Conservation (phyloP, 768 basidiomycete species). For the Infundibulicybe gibba region DNA sequence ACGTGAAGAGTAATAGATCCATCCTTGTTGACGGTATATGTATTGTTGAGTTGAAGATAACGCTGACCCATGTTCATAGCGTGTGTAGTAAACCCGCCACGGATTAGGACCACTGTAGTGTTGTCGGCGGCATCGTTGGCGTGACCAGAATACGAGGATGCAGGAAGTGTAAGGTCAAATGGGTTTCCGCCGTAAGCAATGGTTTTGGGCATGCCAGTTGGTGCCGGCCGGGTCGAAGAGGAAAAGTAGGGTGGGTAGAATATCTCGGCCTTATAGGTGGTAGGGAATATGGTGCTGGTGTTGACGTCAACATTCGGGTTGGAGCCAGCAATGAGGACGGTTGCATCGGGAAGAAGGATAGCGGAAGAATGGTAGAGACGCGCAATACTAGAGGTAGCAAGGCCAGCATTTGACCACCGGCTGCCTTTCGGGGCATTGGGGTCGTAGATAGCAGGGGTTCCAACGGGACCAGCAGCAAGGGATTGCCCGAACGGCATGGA, state of each 20-base stretch:
- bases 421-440: slow-evolving; percentile 56
- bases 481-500: slow-evolving; percentile 61
- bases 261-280: slow-evolving; percentile 77
- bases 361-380: slow-evolving; percentile 83
- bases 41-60: slow-evolving; percentile 64
- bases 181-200: slow-evolving; percentile 80
- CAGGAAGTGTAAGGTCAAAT: slow-evolving; percentile 73
- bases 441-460: slow-evolving; percentile 70
- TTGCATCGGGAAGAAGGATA: slow-evolving; percentile 74
- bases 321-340: slow-evolving; percentile 85
- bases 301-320: slow-evolving; percentile 92
- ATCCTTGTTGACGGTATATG: slow-evolving; percentile 70
- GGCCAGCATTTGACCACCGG: slow-evolving; percentile 60
- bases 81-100: slow-evolving; percentile 82
- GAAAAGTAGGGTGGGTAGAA: slow-evolving; percentile 95
- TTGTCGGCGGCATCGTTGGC: slow-evolving; percentile 72
- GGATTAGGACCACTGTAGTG: slow-evolving; percentile 72
- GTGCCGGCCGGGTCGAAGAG: slow-evolving; percentile 62
- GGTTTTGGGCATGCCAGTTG: slow-evolving; percentile 62
- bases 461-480: slow-evolving; percentile 66
- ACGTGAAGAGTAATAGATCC: slow-evolving; percentile 79
- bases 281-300: slow-evolving; percentile 56
- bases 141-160: slow-evolving; percentile 60
- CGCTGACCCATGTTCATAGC: slow-evolving; percentile 90
- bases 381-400: slow-evolving; percentile 52